These are phyloP conservation scores for Raphidocelis subcapitata DNA, from an alignment of 139 green algal genomes.

Conservation along the genomic window DNA sequence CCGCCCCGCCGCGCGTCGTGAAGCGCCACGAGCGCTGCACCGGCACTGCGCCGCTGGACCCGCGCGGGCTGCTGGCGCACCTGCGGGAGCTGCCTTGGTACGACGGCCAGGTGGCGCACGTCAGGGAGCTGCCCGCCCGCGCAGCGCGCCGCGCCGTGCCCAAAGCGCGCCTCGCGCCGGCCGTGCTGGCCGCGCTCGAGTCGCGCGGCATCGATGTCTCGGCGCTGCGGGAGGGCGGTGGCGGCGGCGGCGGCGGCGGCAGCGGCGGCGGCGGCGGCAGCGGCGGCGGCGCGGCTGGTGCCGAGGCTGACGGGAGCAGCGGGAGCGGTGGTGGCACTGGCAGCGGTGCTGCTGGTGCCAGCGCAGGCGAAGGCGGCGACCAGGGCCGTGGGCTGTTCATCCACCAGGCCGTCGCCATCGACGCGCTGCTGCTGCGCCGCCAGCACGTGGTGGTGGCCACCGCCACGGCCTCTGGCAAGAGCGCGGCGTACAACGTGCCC, in stretches of 20 bases:
- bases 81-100: slow-evolving; percentile 51
- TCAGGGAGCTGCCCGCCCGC: slow-evolving; percentile 54
- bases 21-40: slow-evolving; percentile 44
- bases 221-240: slow-evolving; percentile 49
- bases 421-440: slow-evolving; percentile 41
- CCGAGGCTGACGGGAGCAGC: neutral
- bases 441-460: slow-evolving; percentile 84
- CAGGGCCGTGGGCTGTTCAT: slow-evolving; percentile 26
- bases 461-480: slow-evolving; percentile 91
- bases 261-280: neutral
- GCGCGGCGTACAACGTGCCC: slow-evolving; percentile 88
- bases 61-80: slow-evolving; percentile 57
- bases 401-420: slow-evolving; percentile 58
- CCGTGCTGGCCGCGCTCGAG: slow-evolving; percentile 45
- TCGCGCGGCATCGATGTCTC: slow-evolving; percentile 40
- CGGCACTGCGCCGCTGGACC: slow-evolving; percentile 38
- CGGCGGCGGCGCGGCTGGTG: neutral
- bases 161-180: slow-evolving; percentile 24
- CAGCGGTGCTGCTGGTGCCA: neutral
- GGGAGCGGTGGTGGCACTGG: neutral
- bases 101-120: slow-evolving; percentile 59
- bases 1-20: slow-evolving; percentile 36
- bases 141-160: slow-evolving; percentile 32
- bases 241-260: neutral
- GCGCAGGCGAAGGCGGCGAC: too few species aligned